Evolutionary conservation across 192 early-diverging fungal species (phyloP).

Genomic region (Entrophospora sp.): DNA sequence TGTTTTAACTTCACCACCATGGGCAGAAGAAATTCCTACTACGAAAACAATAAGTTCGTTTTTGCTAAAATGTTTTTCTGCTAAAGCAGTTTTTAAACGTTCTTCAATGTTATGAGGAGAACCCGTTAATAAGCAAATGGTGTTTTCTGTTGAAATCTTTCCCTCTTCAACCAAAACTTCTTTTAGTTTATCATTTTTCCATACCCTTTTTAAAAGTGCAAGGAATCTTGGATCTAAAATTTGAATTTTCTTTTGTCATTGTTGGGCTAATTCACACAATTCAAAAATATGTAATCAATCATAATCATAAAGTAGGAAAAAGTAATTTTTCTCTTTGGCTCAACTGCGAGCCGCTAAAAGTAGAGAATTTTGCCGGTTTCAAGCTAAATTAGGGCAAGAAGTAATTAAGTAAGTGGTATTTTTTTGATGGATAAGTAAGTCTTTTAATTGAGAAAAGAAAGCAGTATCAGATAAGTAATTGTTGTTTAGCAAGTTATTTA

Average conservation of each 20-base stretch:
- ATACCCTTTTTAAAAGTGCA: background rate
- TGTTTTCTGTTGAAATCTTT: background rate
- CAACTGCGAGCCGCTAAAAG: background rate
- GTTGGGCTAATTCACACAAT: background rate
- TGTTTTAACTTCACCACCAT: background rate
- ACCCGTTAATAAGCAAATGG: background rate
- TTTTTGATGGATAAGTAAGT: background rate
- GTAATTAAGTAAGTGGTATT: background rate
- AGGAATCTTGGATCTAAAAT: background rate
- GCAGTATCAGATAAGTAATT: background rate
- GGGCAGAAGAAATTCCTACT: background rate
- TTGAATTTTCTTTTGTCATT: background rate
- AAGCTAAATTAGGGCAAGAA: background rate
- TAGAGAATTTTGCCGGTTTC: background rate
- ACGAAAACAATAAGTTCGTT: background rate
- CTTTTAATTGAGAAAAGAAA: background rate
- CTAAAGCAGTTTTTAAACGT: background rate
- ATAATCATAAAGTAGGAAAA: background rate
- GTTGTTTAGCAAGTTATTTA: background rate
- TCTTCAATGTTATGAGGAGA: background rate
- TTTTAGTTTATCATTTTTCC: background rate
- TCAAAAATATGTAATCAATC: conserved; percentile 7
- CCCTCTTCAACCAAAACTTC: background rate
- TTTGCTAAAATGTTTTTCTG: background rate
- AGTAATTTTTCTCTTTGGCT: background rate